phyloP scores from a whole-genome alignment of 2,329 filamentous ascomycete species.

The Stagonosporopsis chrysanthemi region DNA sequence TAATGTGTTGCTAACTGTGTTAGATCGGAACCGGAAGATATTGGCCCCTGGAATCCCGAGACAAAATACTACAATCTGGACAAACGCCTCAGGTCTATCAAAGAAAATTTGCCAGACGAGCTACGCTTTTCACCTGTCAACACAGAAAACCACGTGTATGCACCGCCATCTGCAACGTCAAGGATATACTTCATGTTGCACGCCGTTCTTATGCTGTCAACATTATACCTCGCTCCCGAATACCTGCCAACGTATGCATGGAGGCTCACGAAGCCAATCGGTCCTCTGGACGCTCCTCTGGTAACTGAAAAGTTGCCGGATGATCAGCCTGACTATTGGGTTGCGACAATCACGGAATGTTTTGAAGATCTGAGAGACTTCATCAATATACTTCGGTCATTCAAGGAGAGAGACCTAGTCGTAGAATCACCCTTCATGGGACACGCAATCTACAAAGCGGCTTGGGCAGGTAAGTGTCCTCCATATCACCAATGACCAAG shows the following conservation, averaged over 20 bases:
- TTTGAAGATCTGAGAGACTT: conserved; percentile 70
- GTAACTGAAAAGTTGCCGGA: conserved; percentile 56
- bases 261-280: conserved; percentile 59
- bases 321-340: conserved; percentile 62
- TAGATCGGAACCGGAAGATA: conserved; percentile 49
- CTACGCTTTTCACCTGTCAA: conserved; percentile 68
- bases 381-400: conserved; percentile 69
- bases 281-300: conserved; percentile 66
- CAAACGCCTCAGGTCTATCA: conserved; percentile 61
- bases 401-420: conserved; percentile 65
- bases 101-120: conserved; percentile 61
- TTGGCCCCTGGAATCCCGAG: conserved; percentile 66
- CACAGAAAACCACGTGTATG: conserved; percentile 70
- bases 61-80: conserved; percentile 65
- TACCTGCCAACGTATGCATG: conserved; percentile 70
- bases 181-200: conserved; percentile 73
- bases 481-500: neutral
- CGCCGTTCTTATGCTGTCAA: conserved; percentile 69
- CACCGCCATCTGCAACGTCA: conserved; percentile 59
- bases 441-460: conserved; percentile 72
- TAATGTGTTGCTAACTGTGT: neutral
- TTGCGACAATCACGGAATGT: conserved; percentile 66
- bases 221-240: conserved; percentile 73
- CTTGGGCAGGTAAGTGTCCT: conserved; percentile 60
- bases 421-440: conserved; percentile 73